Conservation (phyloP, 2,329 filamentous ascomycete genomes). For the Furcasterigmium furcatum region DNA sequence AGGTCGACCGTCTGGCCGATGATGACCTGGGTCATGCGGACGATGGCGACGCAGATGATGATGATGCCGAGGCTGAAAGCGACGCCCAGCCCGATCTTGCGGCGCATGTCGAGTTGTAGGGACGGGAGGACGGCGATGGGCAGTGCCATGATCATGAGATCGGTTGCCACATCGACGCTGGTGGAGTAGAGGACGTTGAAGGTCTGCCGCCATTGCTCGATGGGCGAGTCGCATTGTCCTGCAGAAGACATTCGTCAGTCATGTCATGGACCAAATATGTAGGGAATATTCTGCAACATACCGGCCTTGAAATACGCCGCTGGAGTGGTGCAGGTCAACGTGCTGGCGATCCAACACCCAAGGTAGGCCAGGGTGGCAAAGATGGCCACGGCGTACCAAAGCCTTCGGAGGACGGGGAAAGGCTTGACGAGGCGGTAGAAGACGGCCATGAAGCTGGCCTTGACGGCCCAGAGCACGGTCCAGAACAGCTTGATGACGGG, state of each 20-base stretch:
- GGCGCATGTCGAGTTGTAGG: constrained; percentile 11
- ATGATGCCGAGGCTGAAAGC: constrained; percentile 16
- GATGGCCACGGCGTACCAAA: constrained; percentile 14
- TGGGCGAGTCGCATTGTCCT: constrained; percentile 12
- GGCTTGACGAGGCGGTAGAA: constrained; percentile 15
- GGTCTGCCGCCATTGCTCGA: constrained; percentile 7
- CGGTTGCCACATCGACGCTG: constrained; percentile 11
- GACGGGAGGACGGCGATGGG: constrained; percentile 13
- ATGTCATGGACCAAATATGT: not conserved
- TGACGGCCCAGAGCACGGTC: constrained; percentile 17
- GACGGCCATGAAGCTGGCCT: constrained; percentile 17
- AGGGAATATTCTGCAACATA: not conserved
- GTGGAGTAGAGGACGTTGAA: constrained; percentile 14
- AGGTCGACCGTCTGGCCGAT: constrained; percentile 12
- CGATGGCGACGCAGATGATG: constrained; percentile 15
- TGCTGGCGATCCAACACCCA: constrained; percentile 12
- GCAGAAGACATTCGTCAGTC: not conserved
- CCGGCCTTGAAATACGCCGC: constrained; percentile 11
- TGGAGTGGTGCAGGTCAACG: constrained; percentile 10
- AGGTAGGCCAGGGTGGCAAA: constrained; percentile 14
- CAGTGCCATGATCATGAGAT: constrained; percentile 16
- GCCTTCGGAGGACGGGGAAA: constrained; percentile 7
- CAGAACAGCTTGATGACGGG: constrained; percentile 19
- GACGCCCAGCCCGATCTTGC: constrained; percentile 14
- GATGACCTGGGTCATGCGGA: constrained; percentile 17